phyloP scores from a whole-genome alignment of 2,329 filamentous ascomycete species.

The Ilyonectria mors-panacis region DNA sequence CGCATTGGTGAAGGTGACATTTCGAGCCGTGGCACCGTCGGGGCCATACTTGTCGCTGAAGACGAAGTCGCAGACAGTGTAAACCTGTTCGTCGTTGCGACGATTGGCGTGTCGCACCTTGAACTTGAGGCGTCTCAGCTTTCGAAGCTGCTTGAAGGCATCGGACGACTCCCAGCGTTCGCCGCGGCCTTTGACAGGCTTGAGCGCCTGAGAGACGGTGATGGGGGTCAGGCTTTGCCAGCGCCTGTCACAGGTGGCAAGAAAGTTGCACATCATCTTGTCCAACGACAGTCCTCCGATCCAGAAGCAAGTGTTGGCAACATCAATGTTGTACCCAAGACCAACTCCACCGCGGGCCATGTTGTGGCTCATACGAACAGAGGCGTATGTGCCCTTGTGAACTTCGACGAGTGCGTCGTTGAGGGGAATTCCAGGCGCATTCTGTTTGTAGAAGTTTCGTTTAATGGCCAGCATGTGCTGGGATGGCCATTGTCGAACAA shows the following conservation, averaged over 20 bases:
- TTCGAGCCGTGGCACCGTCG: constrained; percentile 65
- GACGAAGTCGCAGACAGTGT: constrained; percentile 67
- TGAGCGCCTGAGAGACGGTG: constrained; percentile 50
- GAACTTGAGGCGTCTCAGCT: constrained; percentile 70
- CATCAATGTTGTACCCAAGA: constrained; percentile 89
- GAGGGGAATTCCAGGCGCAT: constrained; percentile 67
- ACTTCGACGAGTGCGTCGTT: constrained; percentile 77
- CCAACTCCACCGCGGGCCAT: constrained; percentile 66
- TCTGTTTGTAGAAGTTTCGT: constrained; percentile 82
- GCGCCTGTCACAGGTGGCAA: constrained; percentile 49
- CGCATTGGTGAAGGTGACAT: constrained; percentile 66
- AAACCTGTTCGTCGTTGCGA: constrained; percentile 61
- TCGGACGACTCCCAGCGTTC: constrained; percentile 59
- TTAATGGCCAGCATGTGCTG: constrained; percentile 79
- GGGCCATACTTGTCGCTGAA: constrained; percentile 61
- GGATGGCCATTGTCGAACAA: constrained; percentile 85
- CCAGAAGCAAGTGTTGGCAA: constrained; percentile 95
- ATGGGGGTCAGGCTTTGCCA: constrained; percentile 46
- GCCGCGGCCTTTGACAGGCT: constrained; percentile 51
- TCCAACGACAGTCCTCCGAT: constrained; percentile 58
- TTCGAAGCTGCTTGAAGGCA: constrained; percentile 68
- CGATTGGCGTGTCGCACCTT: constrained; percentile 66
- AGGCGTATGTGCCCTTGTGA: constrained; percentile 91
- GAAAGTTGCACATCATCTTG: constrained; percentile 54
- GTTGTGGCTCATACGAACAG: constrained; percentile 80